Conservation (phyloP, 1,284 basidiomycete genomes). For the Trichosporon sp. region DNA sequence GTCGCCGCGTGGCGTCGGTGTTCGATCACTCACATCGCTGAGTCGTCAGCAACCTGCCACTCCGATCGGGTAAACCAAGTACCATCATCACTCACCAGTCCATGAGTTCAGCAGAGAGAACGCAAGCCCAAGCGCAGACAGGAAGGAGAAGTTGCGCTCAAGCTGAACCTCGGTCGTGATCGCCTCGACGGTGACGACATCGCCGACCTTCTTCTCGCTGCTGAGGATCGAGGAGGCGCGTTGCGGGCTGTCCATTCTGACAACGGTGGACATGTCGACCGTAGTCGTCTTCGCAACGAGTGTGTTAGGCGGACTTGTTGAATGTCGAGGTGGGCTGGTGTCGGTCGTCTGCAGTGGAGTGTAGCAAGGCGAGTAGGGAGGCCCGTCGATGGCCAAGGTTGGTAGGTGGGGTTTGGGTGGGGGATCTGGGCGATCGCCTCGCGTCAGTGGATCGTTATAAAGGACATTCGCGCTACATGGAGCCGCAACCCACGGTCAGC, state of each 20-base stretch:
- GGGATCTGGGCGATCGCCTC: not conserved
- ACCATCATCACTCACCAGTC: conserved; percentile 28
- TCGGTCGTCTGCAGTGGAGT: not conserved
- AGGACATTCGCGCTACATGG: not conserved
- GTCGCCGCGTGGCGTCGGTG: not conserved
- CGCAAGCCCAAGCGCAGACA: conserved; percentile 31
- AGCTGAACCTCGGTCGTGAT: conserved; percentile 24
- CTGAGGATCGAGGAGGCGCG: not conserved
- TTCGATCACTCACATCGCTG: conserved; percentile 24
- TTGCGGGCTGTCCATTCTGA: not conserved
- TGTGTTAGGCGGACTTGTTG: not conserved
- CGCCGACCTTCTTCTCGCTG: conserved; percentile 18
- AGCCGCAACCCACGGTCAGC: not conserved
- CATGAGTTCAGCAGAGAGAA: conserved; percentile 35
- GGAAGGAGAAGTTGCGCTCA: conserved; percentile 34
- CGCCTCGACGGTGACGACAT: conserved; percentile 13
- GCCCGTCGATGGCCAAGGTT: not conserved
- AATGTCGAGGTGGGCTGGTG: not conserved
- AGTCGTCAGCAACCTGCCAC: conserved; percentile 8
- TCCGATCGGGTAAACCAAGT: not conserved
- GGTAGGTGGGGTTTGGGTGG: conserved; percentile 3
- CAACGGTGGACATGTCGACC: conserved; percentile 7
- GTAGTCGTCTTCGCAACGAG: not conserved
- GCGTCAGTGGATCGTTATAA: conserved; percentile 8
- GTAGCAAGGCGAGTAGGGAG: not conserved